phyloP scores from a whole-genome alignment of 441 rosid species.

The Hypseocharis bilobata region DNA sequence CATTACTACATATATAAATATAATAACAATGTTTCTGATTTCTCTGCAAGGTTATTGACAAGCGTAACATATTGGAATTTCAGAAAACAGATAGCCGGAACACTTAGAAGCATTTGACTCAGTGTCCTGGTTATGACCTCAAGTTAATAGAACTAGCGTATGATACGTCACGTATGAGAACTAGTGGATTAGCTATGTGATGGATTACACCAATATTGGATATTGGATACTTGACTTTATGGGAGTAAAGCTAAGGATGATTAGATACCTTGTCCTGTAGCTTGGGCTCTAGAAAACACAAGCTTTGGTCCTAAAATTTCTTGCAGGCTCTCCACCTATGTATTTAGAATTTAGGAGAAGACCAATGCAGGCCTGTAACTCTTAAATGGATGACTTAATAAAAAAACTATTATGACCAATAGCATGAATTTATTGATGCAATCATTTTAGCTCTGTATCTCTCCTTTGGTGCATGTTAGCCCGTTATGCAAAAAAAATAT shows the following conservation, averaged over 20 bases:
- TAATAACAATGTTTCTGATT: background rate
- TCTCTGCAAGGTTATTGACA: background rate
- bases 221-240: background rate
- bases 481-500: too few relatives aligned
- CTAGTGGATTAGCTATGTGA: too few relatives aligned
- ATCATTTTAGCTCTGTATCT: too few relatives aligned
- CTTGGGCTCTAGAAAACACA: background rate
- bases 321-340: background rate
- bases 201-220: background rate
- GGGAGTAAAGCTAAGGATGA: background rate
- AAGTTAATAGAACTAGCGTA: too few relatives aligned
- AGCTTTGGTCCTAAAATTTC: background rate
- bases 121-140: background rate
- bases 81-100: background rate
- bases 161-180: too few relatives aligned
- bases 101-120: background rate
- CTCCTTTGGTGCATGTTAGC: too few relatives aligned
- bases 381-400: too few relatives aligned
- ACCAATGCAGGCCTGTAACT: too few relatives aligned
- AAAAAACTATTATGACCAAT: too few relatives aligned
- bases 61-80: background rate
- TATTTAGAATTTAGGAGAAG: too few relatives aligned
- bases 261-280: background rate
- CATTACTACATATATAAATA: background rate
- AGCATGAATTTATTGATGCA: too few relatives aligned